Percentiles rank a stretch among this genome's conserved stretches.
Evolutionary conservation across 306 rosid species (phyloP).

Genomic region (Corylus heterophylla): DNA sequence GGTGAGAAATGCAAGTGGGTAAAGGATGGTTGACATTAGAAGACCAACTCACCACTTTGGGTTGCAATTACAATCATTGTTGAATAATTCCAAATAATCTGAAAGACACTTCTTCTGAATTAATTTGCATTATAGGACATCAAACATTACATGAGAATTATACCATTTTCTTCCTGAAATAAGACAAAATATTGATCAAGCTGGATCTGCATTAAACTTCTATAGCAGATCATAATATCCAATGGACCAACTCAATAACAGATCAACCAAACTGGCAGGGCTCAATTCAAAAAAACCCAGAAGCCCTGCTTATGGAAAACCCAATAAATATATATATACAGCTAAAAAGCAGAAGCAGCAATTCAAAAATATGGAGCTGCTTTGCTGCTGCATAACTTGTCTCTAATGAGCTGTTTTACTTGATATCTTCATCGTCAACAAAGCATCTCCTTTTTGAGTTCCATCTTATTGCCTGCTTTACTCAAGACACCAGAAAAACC

Average conservation of each 20-base stretch:
- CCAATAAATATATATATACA: conserved; percentile 7
- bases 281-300: conserved; percentile 24
- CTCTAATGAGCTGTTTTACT: neutral
- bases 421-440: conserved; percentile 26
- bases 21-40: neutral
- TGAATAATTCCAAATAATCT: neutral
- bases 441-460: conserved; percentile 24
- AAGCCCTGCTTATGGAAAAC: conserved; percentile 29
- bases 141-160: neutral
- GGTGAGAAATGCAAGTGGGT: neutral
- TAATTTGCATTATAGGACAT: neutral
- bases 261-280: conserved; percentile 24
- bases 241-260: conserved; percentile 1
- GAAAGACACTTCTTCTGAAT: neutral
- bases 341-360: neutral
- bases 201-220: conserved; percentile 18
- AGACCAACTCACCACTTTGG: neutral
- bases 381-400: conserved; percentile 21
- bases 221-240: conserved; percentile 18
- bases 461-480: conserved; percentile 17
- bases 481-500: conserved; percentile 39
- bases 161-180: neutral
- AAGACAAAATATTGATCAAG: neutral
- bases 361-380: conserved; percentile 18
- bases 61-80: neutral